phyloP scores from a whole-genome alignment of 257 asterid species.

The Solanum peruvianum region DNA sequence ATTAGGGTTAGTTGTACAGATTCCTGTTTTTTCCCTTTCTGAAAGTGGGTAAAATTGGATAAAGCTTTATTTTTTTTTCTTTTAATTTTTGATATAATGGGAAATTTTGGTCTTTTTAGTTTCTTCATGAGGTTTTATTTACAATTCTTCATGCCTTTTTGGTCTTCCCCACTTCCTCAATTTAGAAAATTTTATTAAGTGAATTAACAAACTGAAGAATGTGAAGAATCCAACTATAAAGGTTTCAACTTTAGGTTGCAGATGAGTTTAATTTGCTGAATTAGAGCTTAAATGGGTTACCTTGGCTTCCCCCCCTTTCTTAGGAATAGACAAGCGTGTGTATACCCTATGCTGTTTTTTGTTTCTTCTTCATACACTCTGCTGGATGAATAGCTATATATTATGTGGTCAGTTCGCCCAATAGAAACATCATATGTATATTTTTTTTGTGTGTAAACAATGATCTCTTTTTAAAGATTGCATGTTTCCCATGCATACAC shows the following conservation, averaged over 20 bases:
- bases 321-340: neutral
- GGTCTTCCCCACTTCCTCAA: neutral
- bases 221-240: neutral
- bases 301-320: neutral
- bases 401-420: neutral
- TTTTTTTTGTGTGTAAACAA: neutral
- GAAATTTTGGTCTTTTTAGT: neutral
- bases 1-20: conserved; percentile 20
- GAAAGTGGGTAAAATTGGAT: neutral
- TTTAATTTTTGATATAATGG: neutral
- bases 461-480: neutral
- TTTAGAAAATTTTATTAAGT: neutral
- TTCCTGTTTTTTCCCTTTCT: neutral
- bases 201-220: neutral
- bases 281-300: neutral
- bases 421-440: neutral
- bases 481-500: neutral
- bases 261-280: neutral
- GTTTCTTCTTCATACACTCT: neutral
- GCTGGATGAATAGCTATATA: neutral
- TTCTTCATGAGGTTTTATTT: neutral
- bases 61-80: neutral
- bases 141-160: neutral
- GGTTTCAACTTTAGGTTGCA: neutral
- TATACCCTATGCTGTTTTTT: neutral